Conservation (phyloP, 768 basidiomycete genomes). For the Lactifluus volemus region DNA sequence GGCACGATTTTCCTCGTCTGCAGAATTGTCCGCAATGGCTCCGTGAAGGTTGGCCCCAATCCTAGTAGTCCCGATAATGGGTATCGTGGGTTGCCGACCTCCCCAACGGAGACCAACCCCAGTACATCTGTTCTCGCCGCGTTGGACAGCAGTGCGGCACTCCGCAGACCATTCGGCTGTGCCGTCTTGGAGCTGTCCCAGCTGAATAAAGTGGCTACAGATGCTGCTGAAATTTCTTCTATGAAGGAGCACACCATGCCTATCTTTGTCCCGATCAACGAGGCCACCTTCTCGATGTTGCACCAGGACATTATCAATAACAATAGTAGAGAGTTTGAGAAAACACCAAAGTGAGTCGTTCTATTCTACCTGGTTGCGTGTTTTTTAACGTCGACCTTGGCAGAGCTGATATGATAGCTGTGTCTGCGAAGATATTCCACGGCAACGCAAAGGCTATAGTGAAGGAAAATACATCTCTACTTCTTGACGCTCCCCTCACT, state of each 20-base stretch:
- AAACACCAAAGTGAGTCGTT: constrained; percentile 58
- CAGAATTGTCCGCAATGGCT: constrained; percentile 80
- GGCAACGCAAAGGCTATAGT: constrained; percentile 72
- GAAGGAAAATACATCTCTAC: constrained; percentile 73
- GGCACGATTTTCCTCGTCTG: constrained; percentile 87
- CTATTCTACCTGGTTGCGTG: not conserved
- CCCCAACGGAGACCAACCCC: not conserved
- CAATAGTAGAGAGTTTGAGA: constrained; percentile 72
- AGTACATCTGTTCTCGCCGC: constrained; percentile 3
- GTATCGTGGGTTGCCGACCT: constrained; percentile 49
- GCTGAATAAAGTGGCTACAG: constrained; percentile 55
- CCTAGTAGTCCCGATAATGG: constrained; percentile 40
- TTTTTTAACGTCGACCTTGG: not conserved
- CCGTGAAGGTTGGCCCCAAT: constrained; percentile 62
- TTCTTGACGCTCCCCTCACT: constrained; percentile 76
- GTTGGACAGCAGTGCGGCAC: constrained; percentile 33
- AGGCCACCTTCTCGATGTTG: constrained; percentile 82
- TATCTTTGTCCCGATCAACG: constrained; percentile 76
- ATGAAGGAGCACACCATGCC: constrained; percentile 78
- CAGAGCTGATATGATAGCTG: constrained; percentile 82
- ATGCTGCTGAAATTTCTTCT: constrained; percentile 53
- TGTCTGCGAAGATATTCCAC: constrained; percentile 79
- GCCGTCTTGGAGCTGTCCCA: constrained; percentile 84
- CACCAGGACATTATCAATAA: constrained; percentile 90
- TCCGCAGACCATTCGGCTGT: constrained; percentile 91